These are phyloP conservation scores for Tubosaeta sp. DNA, from an alignment of 768 basidiomycete species.

Conservation along the genomic window DNA sequence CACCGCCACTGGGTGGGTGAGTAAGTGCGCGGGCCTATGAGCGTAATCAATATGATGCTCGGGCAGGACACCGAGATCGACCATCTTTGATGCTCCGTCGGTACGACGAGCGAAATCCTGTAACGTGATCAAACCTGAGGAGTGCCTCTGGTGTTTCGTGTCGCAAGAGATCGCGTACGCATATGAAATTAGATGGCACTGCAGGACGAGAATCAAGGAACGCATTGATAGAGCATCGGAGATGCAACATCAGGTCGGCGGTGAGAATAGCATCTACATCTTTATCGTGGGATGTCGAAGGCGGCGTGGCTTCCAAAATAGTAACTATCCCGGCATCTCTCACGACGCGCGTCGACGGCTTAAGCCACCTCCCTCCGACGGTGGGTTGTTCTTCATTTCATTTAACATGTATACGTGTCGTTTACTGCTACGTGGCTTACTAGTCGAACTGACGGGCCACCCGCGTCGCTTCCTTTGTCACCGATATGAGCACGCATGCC, in stretches of 20 bases:
- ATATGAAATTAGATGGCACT: background rate
- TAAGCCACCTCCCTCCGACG: background rate
- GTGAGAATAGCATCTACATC: background rate
- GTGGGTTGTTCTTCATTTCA: background rate
- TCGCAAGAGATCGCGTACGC: background rate
- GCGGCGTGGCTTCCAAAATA: background rate
- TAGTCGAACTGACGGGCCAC: constrained; percentile 2
- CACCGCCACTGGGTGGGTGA: constrained; percentile 22
- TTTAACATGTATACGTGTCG: constrained; percentile 9
- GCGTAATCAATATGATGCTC: constrained; percentile 11
- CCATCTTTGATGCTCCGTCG: background rate
- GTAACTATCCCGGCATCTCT: background rate
- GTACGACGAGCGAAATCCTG: background rate
- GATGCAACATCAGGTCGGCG: background rate
- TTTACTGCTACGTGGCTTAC: background rate
- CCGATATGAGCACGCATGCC: too few species aligned
- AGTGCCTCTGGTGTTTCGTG: too few species aligned
- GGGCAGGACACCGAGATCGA: background rate
- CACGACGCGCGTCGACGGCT: background rate
- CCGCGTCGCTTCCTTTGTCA: background rate
- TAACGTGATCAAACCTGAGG: too few species aligned
- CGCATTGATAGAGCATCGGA: background rate
- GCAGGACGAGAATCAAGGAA: background rate
- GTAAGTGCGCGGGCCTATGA: background rate
- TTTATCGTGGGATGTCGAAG: background rate